phyloP scores from a whole-genome alignment of 306 rosid genomes.

The Trifolium dubium region DNA sequence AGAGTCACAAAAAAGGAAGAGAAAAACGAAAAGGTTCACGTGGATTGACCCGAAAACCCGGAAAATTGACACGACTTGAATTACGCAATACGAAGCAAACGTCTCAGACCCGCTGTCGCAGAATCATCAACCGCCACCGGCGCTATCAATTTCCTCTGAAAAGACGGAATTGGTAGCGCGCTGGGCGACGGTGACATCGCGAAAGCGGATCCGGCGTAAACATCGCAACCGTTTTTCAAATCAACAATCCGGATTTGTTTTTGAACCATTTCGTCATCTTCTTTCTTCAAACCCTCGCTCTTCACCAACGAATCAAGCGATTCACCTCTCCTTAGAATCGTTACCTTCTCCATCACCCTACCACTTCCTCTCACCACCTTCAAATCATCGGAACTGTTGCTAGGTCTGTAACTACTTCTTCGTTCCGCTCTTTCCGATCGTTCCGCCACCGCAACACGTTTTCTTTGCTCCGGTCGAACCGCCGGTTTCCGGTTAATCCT shows the following conservation, averaged over 20 bases:
- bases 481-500: constrained; percentile 54
- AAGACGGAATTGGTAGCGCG: constrained; percentile 85
- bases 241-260: constrained; percentile 56
- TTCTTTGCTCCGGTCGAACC: constrained; percentile 52
- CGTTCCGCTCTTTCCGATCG: constrained; percentile 30
- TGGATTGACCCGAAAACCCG: constrained; percentile 17
- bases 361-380: constrained; percentile 42
- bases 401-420: constrained; percentile 42
- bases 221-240: constrained; percentile 27
- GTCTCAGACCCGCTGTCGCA: constrained; percentile 87
- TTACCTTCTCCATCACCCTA: constrained; percentile 64
- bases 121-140: constrained; percentile 57
- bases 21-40: background rate
- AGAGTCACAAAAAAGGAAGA: background rate
- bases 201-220: constrained; percentile 92
- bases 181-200: constrained; percentile 83
- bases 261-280: constrained; percentile 54
- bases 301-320: constrained; percentile 69
- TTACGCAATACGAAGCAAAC: constrained; percentile 76
- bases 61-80: background rate
- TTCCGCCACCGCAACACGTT: constrained; percentile 39
- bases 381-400: constrained; percentile 53
- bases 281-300: constrained; percentile 50
- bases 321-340: constrained; percentile 74
- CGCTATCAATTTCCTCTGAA: constrained; percentile 57